phyloP scores from a whole-genome alignment of 1,284 basidiomycete genomes.

The Phlebopus sp. region DNA sequence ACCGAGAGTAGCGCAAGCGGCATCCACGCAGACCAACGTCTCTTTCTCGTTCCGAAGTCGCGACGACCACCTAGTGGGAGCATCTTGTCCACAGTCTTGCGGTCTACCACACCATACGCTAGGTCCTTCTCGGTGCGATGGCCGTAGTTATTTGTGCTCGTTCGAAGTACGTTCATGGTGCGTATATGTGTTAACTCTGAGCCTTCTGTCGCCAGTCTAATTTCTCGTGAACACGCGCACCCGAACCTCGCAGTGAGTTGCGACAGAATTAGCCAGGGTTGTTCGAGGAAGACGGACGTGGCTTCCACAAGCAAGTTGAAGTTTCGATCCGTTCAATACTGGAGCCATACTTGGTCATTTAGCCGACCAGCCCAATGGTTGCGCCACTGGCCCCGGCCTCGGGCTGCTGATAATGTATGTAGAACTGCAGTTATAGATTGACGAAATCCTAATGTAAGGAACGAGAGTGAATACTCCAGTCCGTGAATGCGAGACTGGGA shows the following conservation, averaged over 20 bases:
- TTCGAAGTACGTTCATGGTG: slow-evolving; percentile 2
- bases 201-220: not conserved
- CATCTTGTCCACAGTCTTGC: slow-evolving; percentile 2
- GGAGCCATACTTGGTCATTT: too few relatives aligned
- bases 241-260: slow-evolving; percentile 4
- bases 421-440: too few relatives aligned
- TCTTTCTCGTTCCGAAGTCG: slow-evolving; percentile 6
- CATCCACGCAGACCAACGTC: slow-evolving; percentile 13
- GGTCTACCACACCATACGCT: not conserved
- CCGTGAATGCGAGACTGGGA: too few relatives aligned
- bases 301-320: slow-evolving; percentile 1
- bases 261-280: slow-evolving; percentile 44
- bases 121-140: not conserved
- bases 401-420: too few relatives aligned
- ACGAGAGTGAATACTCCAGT: too few relatives aligned
- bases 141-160: slow-evolving; percentile 5
- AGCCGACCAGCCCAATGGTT: too few relatives aligned
- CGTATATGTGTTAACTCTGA: not conserved
- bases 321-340: too few relatives aligned
- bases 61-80: slow-evolving; percentile 1
- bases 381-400: too few relatives aligned
- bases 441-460: too few relatives aligned
- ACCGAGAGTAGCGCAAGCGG: slow-evolving; percentile 16
- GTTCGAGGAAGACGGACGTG: slow-evolving; percentile 36
- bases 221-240: not conserved